Conservation (phyloP, 1,284 basidiomycete genomes). For the Porodaedalea pini region DNA sequence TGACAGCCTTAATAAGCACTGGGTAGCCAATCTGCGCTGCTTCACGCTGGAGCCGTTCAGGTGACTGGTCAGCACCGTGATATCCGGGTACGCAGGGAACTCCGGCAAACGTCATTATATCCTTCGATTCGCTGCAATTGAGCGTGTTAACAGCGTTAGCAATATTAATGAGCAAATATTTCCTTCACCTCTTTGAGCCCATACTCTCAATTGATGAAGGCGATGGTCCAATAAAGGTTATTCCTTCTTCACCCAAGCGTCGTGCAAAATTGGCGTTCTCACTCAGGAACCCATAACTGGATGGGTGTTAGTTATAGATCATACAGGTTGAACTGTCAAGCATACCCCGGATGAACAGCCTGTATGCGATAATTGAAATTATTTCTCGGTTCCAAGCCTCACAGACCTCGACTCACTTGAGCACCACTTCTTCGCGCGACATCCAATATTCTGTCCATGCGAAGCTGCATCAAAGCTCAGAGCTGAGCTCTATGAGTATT, state of each 20-base stretch:
- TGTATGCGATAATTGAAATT: conserved; percentile 28
- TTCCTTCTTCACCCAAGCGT: conserved; percentile 80
- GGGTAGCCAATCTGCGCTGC: conserved; percentile 86
- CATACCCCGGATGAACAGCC: conserved; percentile 80
- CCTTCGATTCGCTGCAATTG: conserved; percentile 68
- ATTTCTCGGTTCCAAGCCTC: neutral
- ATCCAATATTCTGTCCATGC: conserved; percentile 86
- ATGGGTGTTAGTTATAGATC: neutral
- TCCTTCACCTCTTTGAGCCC: conserved; percentile 80
- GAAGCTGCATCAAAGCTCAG: conserved; percentile 49
- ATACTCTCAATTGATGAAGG: conserved; percentile 90
- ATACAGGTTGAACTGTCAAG: neutral
- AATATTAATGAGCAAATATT: neutral
- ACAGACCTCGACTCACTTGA: conserved; percentile 50
- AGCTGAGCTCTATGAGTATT: neutral
- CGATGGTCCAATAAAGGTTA: conserved; percentile 95
- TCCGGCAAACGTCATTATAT: conserved; percentile 88
- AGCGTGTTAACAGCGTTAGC: conserved; percentile 6
- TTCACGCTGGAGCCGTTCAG: conserved; percentile 56
- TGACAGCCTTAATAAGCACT: conserved; percentile 91
- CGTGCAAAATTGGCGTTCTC: conserved; percentile 91
- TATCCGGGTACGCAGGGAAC: conserved; percentile 95
- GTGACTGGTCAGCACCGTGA: conserved; percentile 74
- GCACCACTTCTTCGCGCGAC: conserved; percentile 79
- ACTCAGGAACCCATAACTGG: conserved; percentile 86